A percentile compares a stretch with the other conserved stretches of the same genome.
These are phyloP conservation scores for Staphylotrichum longicolle DNA, from an alignment of 495 filamentous ascomycete genomes.

Conservation along the genomic window DNA sequence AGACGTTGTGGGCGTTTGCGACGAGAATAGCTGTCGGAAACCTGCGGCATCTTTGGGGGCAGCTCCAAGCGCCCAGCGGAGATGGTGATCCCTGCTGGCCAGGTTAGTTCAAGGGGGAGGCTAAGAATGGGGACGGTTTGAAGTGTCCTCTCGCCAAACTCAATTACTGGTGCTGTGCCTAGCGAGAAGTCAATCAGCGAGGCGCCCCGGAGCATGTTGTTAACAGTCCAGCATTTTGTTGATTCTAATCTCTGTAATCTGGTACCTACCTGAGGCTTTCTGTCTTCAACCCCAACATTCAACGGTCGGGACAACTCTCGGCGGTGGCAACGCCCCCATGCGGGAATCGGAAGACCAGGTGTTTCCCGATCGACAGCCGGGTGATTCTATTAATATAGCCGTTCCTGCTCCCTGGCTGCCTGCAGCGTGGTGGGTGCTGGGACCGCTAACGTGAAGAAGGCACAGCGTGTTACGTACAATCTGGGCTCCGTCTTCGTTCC, in stretches of 20 bases:
- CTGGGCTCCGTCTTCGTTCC: neutral
- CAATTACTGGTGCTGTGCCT: no score
- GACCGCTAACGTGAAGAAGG: neutral
- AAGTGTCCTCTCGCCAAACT: no score
- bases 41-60: constrained; percentile 8
- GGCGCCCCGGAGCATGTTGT: no score
- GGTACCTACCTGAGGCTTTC: no score
- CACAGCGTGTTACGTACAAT: neutral
- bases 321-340: neutral
- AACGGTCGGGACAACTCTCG: neutral
- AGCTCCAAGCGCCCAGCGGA: neutral
- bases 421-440: neutral
- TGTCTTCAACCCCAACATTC: no score
- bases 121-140: no score
- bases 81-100: neutral
- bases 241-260: no score
- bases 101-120: no score
- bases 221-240: neutral
- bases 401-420: constrained; percentile 6
- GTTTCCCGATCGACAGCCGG: constrained; percentile 10
- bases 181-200: no score
- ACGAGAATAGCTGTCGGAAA: neutral
- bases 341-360: neutral
- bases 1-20: no score
- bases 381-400: constrained; percentile 19